Conservation (phyloP, 177 flowering plant genomes). For the Tripterygium wilfordii region DNA sequence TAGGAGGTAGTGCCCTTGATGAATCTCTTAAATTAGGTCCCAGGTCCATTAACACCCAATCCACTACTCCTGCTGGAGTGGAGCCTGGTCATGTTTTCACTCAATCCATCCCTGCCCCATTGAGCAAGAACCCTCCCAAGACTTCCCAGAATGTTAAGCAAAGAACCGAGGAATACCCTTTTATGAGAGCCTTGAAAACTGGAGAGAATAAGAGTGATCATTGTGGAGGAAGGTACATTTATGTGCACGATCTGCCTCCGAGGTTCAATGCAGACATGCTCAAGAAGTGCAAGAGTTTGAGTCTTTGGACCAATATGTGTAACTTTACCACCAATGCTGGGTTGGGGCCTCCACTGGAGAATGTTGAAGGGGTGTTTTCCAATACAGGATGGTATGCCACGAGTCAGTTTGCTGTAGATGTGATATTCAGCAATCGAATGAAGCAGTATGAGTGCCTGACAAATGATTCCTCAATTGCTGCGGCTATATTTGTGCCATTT, state of each 20-base stretch:
- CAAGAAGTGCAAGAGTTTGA: constrained; percentile 69
- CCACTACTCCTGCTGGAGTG: too few relatives aligned
- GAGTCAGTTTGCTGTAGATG: constrained; percentile 93
- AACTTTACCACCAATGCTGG: constrained; percentile 79
- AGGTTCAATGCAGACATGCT: constrained; percentile 92
- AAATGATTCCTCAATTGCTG: constrained; percentile 78
- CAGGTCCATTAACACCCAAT: too few relatives aligned
- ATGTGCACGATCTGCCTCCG: constrained; percentile 86
- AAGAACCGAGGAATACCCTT: constrained; percentile 29
- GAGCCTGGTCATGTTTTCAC: too few relatives aligned
- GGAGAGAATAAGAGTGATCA: constrained; percentile 85
- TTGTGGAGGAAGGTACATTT: constrained; percentile 92
- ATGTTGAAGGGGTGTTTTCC: constrained; percentile 75
- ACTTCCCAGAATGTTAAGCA: not conserved
- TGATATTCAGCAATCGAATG: constrained; percentile 85
- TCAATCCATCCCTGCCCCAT: too few relatives aligned
- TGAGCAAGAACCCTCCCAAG: too few relatives aligned
- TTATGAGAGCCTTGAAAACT: constrained; percentile 68
- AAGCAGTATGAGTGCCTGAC: constrained; percentile 95
- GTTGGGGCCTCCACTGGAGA: constrained; percentile 87
- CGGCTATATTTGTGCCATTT: constrained; percentile 91
- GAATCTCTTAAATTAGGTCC: constrained; percentile 18
- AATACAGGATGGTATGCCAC: constrained; percentile 89
- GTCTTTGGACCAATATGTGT: constrained; percentile 95
- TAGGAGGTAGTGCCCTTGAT: constrained; percentile 35